These are phyloP conservation scores for Skeletonema marinoi DNA, from an alignment of 108 stramenopile species.

Conservation along the genomic window DNA sequence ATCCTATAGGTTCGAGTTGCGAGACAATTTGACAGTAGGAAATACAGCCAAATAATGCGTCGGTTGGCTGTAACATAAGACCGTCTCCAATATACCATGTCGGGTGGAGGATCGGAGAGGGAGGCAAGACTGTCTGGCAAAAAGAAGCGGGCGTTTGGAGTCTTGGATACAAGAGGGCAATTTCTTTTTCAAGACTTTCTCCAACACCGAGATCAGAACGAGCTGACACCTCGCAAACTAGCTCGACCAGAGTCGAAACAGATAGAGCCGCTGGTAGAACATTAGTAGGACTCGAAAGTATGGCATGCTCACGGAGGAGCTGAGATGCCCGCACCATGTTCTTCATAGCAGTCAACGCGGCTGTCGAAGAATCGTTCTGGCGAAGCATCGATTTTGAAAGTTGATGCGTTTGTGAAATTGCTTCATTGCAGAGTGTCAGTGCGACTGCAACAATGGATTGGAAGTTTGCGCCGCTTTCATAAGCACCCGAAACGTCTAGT, in stretches of 20 bases:
- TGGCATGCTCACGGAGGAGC: constrained; percentile 60
- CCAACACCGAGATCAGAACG: constrained; percentile 75
- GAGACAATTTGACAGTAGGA: constrained; percentile 58
- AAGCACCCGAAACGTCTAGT: constrained; percentile 46
- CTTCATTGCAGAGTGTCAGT: constrained; percentile 33
- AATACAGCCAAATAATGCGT: constrained; percentile 50
- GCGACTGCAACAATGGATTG: constrained; percentile 44
- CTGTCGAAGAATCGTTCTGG: constrained; percentile 4
- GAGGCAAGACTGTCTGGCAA: constrained; percentile 12
- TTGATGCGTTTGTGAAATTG: constrained; percentile 28
- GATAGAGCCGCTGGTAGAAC: constrained; percentile 43
- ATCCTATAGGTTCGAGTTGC: constrained; percentile 19
- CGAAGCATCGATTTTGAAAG: constrained; percentile 20
- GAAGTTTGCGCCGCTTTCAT: constrained; percentile 34
- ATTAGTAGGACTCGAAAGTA: constrained; percentile 41
- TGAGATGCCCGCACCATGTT: constrained; percentile 51
- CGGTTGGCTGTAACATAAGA: constrained; percentile 71
- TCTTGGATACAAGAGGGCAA: constrained; percentile 30
- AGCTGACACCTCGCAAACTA: constrained; percentile 56
- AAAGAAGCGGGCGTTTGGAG: background rate
- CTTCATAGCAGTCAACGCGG: constrained; percentile 48
- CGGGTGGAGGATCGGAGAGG: constrained; percentile 55
- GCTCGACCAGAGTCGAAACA: constrained; percentile 55
- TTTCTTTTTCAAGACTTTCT: constrained; percentile 59
- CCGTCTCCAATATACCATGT: constrained; percentile 89